A percentile compares a stretch with the other conserved stretches of the same genome.
Evolutionary conservation across 2,329 filamentous ascomycete species (phyloP).

Genomic region (Microsporum audouinii): DNA sequence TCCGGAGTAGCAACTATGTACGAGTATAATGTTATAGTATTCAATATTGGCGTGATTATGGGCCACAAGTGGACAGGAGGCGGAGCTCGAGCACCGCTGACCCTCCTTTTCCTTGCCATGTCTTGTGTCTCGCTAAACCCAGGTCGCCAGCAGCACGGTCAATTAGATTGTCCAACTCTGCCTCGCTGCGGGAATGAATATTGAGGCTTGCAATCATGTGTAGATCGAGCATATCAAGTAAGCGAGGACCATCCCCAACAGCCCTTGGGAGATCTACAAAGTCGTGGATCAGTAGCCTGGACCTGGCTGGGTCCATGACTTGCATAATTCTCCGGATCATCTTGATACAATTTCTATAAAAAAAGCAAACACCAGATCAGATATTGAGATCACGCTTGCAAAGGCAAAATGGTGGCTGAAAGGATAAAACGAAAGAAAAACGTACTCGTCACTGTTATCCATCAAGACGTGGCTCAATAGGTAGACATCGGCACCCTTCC

Average conservation of each 20-base stretch:
- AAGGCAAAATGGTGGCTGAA: not conserved
- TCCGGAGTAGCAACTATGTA: too few relatives aligned
- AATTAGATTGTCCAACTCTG: not conserved
- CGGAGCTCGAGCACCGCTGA: not conserved
- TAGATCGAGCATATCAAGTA: not conserved
- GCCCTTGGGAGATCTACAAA: not conserved
- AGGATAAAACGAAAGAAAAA: not conserved
- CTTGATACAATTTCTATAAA: not conserved
- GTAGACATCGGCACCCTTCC: not conserved
- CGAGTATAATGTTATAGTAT: too few relatives aligned
- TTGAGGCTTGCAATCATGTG: not conserved
- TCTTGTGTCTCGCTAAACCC: not conserved
- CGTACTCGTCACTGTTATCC: not conserved
- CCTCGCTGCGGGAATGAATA: not conserved
- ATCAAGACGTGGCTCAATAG: not conserved
- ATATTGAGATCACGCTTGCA: not conserved
- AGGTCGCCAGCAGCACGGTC: not conserved
- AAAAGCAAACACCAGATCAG: not conserved
- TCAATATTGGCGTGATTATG: not conserved
- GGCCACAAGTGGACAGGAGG: not conserved
- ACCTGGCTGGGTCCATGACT: not conserved
- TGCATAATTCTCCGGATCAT: not conserved
- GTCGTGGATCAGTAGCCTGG: not conserved
- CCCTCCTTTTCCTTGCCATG: not conserved
- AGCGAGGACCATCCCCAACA: not conserved